Evolutionary conservation across 148 eudicot genomes (phyloP).

Genomic region (Nyssa sinensis): DNA sequence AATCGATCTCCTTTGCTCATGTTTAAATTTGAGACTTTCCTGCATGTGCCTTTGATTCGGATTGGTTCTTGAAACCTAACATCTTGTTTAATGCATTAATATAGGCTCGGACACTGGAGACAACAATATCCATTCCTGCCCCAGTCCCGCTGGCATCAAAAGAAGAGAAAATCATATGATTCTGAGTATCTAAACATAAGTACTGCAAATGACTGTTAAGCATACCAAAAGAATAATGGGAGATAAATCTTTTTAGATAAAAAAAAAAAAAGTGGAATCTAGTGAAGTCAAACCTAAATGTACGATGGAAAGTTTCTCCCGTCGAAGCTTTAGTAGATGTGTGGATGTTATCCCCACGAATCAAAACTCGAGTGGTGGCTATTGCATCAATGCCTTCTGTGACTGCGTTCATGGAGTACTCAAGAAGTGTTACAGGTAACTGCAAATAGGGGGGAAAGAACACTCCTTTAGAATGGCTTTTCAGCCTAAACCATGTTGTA

Average conservation of each 20-base stretch:
- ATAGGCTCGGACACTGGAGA: constrained; percentile 89
- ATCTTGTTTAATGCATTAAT: constrained; percentile 87
- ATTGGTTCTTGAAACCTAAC: constrained; percentile 57
- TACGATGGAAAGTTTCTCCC: constrained; percentile 52
- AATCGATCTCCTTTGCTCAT: neutral
- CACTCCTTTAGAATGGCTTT: no score
- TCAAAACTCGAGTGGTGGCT: constrained; percentile 76
- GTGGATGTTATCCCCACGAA: constrained; percentile 54
- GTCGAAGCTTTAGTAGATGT: constrained; percentile 61
- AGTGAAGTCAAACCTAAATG: constrained; percentile 56
- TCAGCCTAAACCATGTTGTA: neutral
- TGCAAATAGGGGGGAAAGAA: constrained; percentile 29
- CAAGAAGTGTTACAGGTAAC: constrained; percentile 85
- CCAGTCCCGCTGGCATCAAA: constrained; percentile 74
- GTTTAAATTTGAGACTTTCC: constrained; percentile 27
- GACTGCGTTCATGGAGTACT: constrained; percentile 73
- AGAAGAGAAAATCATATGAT: no score
- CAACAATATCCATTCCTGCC: constrained; percentile 82
- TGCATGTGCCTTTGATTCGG: constrained; percentile 13
- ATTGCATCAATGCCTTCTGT: constrained; percentile 95
- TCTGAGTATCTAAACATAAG: no score
- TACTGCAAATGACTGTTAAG: neutral
- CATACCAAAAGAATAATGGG: neutral
- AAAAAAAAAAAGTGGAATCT: neutral
- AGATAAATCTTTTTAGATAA: neutral